These are phyloP conservation scores for Phytophthora colocasiae DNA, from an alignment of 352 stramenopile genomes.

Conservation along the genomic window DNA sequence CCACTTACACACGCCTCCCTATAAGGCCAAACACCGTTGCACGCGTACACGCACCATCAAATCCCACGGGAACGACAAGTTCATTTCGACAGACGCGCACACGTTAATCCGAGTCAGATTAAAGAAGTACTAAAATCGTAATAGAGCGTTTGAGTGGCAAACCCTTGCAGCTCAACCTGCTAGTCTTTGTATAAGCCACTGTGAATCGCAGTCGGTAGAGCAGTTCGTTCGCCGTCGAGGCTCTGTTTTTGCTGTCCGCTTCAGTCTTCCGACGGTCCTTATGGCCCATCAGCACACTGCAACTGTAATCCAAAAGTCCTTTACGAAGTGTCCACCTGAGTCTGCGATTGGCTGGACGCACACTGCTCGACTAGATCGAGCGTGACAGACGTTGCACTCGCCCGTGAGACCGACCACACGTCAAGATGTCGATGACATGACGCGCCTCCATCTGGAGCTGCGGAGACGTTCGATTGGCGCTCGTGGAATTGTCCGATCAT, in stretches of 20 bases:
- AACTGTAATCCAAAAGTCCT: constrained; percentile 12
- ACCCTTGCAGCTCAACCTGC: no score
- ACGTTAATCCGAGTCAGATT: not conserved
- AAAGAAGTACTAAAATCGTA: not conserved
- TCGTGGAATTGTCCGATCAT: constrained; percentile 10
- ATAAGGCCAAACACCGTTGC: not conserved
- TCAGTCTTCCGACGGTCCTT: constrained; percentile 4
- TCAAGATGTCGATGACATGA: constrained; percentile 16
- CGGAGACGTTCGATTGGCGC: constrained; percentile 11
- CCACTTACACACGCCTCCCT: constrained; percentile 2
- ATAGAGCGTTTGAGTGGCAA: no score
- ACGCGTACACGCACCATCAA: not conserved
- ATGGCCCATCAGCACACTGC: constrained; percentile 10
- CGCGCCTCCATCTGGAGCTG: constrained; percentile 11
- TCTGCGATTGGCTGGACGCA: constrained; percentile 12
- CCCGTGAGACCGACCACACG: constrained; percentile 15
- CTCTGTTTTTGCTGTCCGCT: not conserved
- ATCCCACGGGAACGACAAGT: not conserved
- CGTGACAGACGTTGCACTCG: constrained; percentile 18
- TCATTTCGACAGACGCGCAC: not conserved
- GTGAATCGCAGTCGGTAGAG: no score
- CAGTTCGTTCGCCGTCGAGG: no score
- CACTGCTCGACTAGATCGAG: constrained; percentile 21
- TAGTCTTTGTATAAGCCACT: no score
- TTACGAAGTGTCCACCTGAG: constrained; percentile 10